These are phyloP conservation scores for Uronychia setigera DNA, from an alignment of 73 alveolate genomes.

Conservation along the genomic window DNA sequence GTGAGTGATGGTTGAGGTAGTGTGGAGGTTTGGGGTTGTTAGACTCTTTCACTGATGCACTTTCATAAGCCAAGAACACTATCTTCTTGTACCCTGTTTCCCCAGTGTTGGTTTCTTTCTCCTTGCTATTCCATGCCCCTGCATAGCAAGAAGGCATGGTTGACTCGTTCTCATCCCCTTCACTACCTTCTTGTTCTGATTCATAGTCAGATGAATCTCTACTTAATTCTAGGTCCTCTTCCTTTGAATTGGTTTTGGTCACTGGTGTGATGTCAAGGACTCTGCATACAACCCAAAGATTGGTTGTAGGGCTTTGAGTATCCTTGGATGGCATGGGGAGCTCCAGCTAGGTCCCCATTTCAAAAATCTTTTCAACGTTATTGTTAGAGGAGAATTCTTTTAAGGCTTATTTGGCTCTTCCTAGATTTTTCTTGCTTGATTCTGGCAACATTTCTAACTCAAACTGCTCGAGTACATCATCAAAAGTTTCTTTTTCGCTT, in stretches of 20 bases:
- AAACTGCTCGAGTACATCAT: not conserved
- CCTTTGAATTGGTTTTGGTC: not conserved
- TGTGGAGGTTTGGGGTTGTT: too few species aligned
- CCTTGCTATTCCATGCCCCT: not conserved
- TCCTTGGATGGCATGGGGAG: not conserved
- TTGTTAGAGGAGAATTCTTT: not conserved
- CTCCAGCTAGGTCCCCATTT: not conserved
- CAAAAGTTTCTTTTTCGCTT: not conserved
- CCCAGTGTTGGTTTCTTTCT: too few species aligned
- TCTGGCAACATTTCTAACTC: not conserved
- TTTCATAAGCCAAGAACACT: too few species aligned
- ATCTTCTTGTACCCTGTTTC: too few species aligned
- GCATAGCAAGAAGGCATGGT: too few species aligned
- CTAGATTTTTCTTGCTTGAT: not conserved
- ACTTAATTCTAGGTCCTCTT: not conserved
- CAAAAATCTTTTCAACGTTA: not conserved
- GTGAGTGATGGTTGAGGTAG: too few species aligned
- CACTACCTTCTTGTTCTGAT: not conserved
- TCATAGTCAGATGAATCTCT: not conserved
- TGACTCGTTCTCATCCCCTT: not conserved
- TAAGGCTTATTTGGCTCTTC: not conserved
- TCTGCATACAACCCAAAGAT: not conserved
- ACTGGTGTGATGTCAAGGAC: constrained; percentile 4
- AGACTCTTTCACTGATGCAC: too few species aligned
- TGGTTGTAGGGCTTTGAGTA: not conserved